These are phyloP conservation scores for Pinus tabuliformis DNA, from an alignment of 75 land plant genomes.

Conservation along the genomic window DNA sequence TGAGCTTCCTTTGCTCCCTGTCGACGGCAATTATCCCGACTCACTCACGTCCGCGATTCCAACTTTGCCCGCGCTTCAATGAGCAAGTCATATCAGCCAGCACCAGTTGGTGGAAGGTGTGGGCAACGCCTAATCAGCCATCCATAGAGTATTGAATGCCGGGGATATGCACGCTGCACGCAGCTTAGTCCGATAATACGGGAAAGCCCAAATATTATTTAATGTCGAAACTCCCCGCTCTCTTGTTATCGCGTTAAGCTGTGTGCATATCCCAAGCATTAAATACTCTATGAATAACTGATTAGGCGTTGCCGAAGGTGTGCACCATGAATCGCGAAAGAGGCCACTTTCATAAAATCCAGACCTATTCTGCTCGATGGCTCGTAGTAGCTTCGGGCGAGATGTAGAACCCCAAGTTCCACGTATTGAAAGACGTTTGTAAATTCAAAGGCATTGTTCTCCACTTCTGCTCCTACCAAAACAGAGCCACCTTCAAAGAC, in stretches of 20 bases:
- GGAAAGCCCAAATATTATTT: no score
- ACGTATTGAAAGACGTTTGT: conserved; percentile 31
- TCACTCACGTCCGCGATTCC: conserved; percentile 31
- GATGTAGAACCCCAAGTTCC: conserved; percentile 45
- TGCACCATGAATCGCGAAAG: not conserved
- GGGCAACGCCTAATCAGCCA: no score
- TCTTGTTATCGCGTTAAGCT: no score
- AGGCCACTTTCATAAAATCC: conserved; percentile 5
- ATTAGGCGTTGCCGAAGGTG: no score
- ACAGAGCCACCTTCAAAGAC: conserved; percentile 33
- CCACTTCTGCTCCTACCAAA: conserved; percentile 53
- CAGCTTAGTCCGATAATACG: no score
- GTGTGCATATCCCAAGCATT: no score
- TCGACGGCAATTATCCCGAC: conserved; percentile 25
- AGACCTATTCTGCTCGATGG: conserved; percentile 38
- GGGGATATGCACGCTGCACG: no score
- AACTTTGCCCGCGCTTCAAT: conserved; percentile 27
- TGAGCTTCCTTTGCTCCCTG: conserved; percentile 39
- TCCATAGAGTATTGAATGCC: no score
- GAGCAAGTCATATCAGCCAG: conserved; percentile 29
- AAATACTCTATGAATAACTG: no score
- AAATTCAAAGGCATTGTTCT: conserved; percentile 41
- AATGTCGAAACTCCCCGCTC: no score
- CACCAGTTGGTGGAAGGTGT: conserved; percentile 13
- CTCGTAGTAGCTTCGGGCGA: conserved; percentile 78